Conservation (phyloP, 2,329 filamentous ascomycete species). For the Myrmaecium sp. region DNA sequence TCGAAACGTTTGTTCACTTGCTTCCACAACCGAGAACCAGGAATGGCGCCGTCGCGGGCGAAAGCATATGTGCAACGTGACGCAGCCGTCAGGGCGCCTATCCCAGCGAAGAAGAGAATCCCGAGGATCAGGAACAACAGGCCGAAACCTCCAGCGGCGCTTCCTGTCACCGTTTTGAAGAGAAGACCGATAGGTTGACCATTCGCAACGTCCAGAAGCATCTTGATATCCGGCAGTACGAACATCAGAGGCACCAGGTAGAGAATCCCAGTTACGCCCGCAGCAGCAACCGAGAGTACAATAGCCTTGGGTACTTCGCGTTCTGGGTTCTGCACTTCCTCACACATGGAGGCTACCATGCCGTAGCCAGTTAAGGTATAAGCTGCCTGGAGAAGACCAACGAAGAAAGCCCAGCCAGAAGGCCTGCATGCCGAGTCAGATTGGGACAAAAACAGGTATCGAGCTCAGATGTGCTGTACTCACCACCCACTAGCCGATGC, state of each 20-base stretch:
- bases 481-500: constrained; percentile 46
- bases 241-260: constrained; percentile 63
- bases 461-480: constrained; percentile 7
- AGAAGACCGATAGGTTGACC: constrained; percentile 61
- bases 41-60: constrained; percentile 57
- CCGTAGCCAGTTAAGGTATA: constrained; percentile 50
- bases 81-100: constrained; percentile 57
- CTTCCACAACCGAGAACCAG: constrained; percentile 49
- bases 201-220: constrained; percentile 47
- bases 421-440: constrained; percentile 25
- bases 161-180: constrained; percentile 61
- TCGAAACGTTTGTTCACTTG: constrained; percentile 47
- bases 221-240: constrained; percentile 50
- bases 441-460: constrained; percentile 1
- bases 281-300: constrained; percentile 49
- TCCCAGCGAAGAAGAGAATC: constrained; percentile 61
- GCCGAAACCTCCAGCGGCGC: constrained; percentile 55
- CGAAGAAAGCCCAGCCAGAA: constrained; percentile 54
- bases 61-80: constrained; percentile 63
- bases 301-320: constrained; percentile 56
- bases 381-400: constrained; percentile 48
- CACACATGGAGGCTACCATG: constrained; percentile 56
- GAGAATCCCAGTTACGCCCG: constrained; percentile 45
- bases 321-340: constrained; percentile 53
- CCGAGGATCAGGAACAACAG: constrained; percentile 60